phyloP scores from a whole-genome alignment of 306 rosid species.

The Arachis hypogaea region DNA sequence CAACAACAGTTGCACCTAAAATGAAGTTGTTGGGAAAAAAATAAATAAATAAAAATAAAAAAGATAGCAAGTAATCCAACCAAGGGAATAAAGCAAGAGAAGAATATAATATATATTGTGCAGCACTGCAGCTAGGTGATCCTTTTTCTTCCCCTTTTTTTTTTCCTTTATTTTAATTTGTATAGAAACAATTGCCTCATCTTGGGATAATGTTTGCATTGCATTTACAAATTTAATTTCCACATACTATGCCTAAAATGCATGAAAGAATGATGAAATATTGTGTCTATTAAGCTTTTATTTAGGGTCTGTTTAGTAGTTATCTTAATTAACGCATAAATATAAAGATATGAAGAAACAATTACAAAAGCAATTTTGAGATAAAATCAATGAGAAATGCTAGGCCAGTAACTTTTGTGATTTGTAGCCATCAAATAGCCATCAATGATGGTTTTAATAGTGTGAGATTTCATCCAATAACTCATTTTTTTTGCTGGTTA shows the following conservation, averaged over 20 bases:
- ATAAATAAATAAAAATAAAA: background rate
- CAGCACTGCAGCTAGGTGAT: background rate
- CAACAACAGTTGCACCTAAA: background rate
- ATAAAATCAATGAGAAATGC: too few species aligned
- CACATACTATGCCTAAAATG: background rate
- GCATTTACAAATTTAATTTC: slow-evolving; percentile 9
- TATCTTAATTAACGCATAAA: too few species aligned
- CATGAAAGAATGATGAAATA: background rate
- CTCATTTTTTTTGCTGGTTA: too few species aligned
- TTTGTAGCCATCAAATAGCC: too few species aligned
- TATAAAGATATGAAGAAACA: too few species aligned
- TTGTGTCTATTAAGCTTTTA: too few species aligned
- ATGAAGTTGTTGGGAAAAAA: background rate
- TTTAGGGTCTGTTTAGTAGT: too few species aligned
- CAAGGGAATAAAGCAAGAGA: background rate
- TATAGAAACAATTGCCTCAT: background rate
- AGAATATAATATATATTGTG: background rate
- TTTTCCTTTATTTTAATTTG: background rate
- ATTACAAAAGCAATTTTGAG: too few species aligned
- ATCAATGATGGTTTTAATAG: too few species aligned
- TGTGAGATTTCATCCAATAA: too few species aligned
- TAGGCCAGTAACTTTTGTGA: too few species aligned
- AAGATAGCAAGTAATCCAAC: background rate
- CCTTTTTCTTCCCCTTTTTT: background rate
- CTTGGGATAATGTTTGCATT: background rate